Conservation (phyloP, 768 basidiomycete genomes). For the Neoboletus magnificus region DNA sequence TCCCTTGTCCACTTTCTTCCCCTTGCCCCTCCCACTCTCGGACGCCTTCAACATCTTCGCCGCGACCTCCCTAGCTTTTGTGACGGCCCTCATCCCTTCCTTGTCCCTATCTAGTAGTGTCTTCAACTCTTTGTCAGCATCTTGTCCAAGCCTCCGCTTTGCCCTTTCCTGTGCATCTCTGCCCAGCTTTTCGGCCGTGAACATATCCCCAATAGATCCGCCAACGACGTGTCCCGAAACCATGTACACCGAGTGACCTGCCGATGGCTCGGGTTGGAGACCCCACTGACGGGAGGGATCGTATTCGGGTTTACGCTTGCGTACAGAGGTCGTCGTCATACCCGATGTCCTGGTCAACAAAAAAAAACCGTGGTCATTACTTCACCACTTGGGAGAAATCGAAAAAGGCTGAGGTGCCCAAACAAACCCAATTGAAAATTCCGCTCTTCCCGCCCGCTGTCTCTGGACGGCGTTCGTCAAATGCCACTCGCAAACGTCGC, state of each 20-base stretch:
- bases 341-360: conserved; percentile 60
- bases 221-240: conserved; percentile 75
- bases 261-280: conserved; percentile 49
- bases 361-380: neutral
- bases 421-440: conserved; percentile 79
- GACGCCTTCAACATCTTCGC: conserved; percentile 25
- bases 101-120: conserved; percentile 59
- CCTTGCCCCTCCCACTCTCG: conserved; percentile 13
- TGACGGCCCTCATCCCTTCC: conserved; percentile 63
- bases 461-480: conserved; percentile 76
- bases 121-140: conserved; percentile 61
- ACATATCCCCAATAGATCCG: conserved; percentile 42
- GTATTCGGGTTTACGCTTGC: conserved; percentile 51
- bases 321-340: conserved; percentile 48
- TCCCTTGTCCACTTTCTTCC: conserved; percentile 16
- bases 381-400: neutral
- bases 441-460: conserved; percentile 71
- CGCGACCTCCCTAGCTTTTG: conserved; percentile 53
- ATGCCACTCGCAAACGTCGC: conserved; percentile 91
- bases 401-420: neutral
- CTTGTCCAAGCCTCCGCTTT: conserved; percentile 55
- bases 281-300: conserved; percentile 78
- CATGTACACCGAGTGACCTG: conserved; percentile 63
- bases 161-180: conserved; percentile 77
- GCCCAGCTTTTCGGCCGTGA: conserved; percentile 68